Percentiles rank a stretch among this genome's conserved stretches.
Conservation (phyloP, 2,329 filamentous ascomycete species). For the Paecilomyces dactylethromorphus region DNA sequence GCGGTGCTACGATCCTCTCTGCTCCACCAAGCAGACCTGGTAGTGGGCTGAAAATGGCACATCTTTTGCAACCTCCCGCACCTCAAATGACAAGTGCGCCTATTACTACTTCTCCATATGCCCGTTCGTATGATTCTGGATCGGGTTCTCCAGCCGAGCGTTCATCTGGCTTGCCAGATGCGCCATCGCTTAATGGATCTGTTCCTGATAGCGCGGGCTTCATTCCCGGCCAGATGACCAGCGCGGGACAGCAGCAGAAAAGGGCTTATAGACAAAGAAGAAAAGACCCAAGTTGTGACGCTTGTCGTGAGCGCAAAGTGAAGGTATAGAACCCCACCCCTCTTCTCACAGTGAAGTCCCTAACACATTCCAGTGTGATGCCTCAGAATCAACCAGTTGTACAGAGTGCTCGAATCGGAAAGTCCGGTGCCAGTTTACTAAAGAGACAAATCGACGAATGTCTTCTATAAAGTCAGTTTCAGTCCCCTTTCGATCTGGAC, state of each 20-base stretch:
- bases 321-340: constrained; percentile 39
- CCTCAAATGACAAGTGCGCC: constrained; percentile 17
- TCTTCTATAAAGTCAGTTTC: constrained; percentile 80
- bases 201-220: constrained; percentile 28
- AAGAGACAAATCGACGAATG: constrained; percentile 97
- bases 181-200: constrained; percentile 30
- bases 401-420: constrained; percentile 95
- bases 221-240: constrained; percentile 23
- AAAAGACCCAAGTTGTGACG: constrained; percentile 97
- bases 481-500: background rate
- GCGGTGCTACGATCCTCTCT: constrained; percentile 24
- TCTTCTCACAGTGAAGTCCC: constrained; percentile 1
- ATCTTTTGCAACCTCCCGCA: constrained; percentile 31
- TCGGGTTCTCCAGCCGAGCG: constrained; percentile 34
- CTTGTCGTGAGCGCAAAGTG: constrained; percentile 76
- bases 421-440: constrained; percentile 97
- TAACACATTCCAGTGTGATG: constrained; percentile 62
- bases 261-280: constrained; percentile 88
- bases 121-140: constrained; percentile 33
- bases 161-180: constrained; percentile 28
- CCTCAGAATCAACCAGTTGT: constrained; percentile 91
- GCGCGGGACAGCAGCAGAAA: constrained; percentile 61
- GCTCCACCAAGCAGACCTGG: constrained; percentile 32
- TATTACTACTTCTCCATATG: constrained; percentile 22
- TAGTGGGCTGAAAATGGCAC: constrained; percentile 35